Evolutionary conservation across 345 rosid species (phyloP).

Genomic region (Linum tenue): DNA sequence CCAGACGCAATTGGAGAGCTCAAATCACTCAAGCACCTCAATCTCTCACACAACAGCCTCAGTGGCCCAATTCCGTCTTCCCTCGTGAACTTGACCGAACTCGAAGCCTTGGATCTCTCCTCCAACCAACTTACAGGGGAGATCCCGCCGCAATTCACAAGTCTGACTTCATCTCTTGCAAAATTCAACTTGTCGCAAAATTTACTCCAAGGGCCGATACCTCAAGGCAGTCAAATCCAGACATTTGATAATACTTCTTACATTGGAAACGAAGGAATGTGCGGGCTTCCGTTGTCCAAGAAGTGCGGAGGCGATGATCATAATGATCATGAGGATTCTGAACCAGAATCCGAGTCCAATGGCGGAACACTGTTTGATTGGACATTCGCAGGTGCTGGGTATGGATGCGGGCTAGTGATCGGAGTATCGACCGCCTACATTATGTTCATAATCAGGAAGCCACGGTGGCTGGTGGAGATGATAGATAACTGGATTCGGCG

Average conservation of each 20-base stretch:
- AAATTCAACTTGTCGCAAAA: background rate
- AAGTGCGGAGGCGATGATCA: slow-evolving; percentile 5
- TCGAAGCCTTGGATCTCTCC: background rate
- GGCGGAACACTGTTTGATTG: background rate
- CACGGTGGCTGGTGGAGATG: background rate
- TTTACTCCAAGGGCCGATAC: background rate
- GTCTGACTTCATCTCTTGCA: background rate
- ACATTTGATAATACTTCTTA: background rate
- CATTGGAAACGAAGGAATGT: slow-evolving; percentile 13
- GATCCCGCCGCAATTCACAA: background rate
- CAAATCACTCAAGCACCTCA: slow-evolving; percentile 4
- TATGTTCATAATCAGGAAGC: background rate
- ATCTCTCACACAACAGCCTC: background rate
- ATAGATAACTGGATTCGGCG: background rate
- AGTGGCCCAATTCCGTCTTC: background rate
- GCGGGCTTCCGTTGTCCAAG: background rate
- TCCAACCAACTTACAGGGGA: background rate
- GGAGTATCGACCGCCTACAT: background rate
- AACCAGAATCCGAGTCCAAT: background rate
- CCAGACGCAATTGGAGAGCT: slow-evolving; percentile 9
- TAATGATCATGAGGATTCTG: background rate
- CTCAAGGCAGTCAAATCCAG: slow-evolving; percentile 6
- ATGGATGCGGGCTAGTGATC: background rate
- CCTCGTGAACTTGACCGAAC: background rate
- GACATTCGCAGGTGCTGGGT: background rate